Conservation (phyloP, 2,329 filamentous ascomycete species). For the Alternaria arbusti region DNA sequence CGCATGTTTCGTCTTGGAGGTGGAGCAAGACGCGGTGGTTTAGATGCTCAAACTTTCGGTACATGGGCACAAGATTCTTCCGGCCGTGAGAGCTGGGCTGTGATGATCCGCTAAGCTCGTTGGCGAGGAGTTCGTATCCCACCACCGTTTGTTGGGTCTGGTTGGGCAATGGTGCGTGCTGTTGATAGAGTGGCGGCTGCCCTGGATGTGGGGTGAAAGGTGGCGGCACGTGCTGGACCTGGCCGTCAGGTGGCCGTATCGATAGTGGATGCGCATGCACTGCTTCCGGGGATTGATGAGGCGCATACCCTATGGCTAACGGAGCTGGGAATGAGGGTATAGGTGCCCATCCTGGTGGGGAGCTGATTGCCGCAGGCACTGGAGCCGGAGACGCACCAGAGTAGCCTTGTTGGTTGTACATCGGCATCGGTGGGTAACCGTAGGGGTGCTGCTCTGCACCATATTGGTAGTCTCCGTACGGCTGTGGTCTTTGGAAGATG, state of each 20-base stretch:
- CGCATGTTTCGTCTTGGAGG: conserved; percentile 82
- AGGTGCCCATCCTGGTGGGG: conserved; percentile 31
- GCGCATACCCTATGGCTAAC: conserved; percentile 33
- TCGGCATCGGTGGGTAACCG: conserved; percentile 31
- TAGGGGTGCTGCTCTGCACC: conserved; percentile 32
- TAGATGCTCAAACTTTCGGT: conserved; percentile 80
- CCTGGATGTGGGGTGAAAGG: conserved; percentile 27
- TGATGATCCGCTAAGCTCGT: conserved; percentile 40
- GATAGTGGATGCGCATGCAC: conserved; percentile 31
- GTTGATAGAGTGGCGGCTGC: conserved; percentile 38
- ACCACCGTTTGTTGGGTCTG: conserved; percentile 37
- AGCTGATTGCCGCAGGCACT: conserved; percentile 24
- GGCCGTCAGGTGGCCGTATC: conserved; percentile 21
- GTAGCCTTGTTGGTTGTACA: conserved; percentile 36
- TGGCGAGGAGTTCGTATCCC: conserved; percentile 49
- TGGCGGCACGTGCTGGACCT: conserved; percentile 23
- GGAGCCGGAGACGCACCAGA: conserved; percentile 33
- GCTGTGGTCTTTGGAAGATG: conserved; percentile 45
- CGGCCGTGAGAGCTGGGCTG: conserved; percentile 20
- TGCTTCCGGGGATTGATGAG: conserved; percentile 29
- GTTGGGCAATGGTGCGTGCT: conserved; percentile 28
- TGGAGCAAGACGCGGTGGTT: conserved; percentile 84
- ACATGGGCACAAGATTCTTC: conserved; percentile 64
- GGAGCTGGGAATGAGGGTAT: conserved; percentile 30
- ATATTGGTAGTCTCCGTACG: conserved; percentile 41